Evolutionary conservation across 2,329 filamentous ascomycete genomes (phyloP), one percentile per base, ranked within the genome.

Genomic region (Penicillium brevicompactum): DNA sequence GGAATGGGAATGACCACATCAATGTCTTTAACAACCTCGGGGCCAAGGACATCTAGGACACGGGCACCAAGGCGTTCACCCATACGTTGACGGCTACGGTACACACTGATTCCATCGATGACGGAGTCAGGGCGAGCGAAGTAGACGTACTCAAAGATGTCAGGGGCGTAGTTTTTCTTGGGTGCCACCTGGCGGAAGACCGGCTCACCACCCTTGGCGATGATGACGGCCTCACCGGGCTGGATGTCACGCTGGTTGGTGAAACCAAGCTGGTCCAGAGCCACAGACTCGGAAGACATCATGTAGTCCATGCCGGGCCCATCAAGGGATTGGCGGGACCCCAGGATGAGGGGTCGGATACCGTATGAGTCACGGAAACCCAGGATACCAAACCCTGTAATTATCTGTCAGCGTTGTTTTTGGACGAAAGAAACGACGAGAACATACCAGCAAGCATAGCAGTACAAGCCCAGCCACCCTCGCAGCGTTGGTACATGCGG

Each of bases 121-220:
- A 87, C 81, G 0, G 85, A 87, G 72, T 96, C 92, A 0, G 90
- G 90, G 1, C 92, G 82, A 13, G 90, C 88, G 66, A 96, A 92
- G 77, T 96, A 96, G 55, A 96, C 88, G 61, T 87, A 91, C 74
- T 95, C 90, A 67, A 95, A 94, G 58, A 91, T 89, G 70, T 96
- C 92, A 1, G 91, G 91, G 1, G 89, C 87, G 69, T 96, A 96
- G 14, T 82, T 80, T 64, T 84, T 82, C 63, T 82, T 81, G 56
- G 83, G 76, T 40, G 87, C 84, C 13, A 96, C 86, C 73, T 96
- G 91, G 59, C 82, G 80, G 78, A 92, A 94, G 46, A 87, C 82
- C 1, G 91, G 90, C 51, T 81, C 78, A 47, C 84, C 81, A 40
- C 90, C 90, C 76, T 95, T 95, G 67, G 88, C 81, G 59, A 95